phyloP scores from a whole-genome alignment of 1,139 yeast genomes.

The Sugiyamaella castrensis region DNA sequence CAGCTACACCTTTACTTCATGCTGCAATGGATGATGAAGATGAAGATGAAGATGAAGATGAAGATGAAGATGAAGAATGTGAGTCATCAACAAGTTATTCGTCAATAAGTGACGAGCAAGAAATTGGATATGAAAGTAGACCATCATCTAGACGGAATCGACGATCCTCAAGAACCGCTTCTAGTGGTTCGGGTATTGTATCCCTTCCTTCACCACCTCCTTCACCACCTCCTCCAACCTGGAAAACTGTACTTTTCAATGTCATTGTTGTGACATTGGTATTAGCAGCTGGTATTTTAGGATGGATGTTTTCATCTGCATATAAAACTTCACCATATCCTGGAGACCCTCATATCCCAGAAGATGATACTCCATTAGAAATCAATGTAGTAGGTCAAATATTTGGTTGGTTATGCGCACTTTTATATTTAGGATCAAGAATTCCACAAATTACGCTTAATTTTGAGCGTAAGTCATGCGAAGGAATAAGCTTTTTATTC shows the following conservation, averaged over 20 bases:
- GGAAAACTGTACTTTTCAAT: slow-evolving; percentile 46
- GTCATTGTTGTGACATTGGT: slow-evolving; percentile 65
- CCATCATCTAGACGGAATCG: neutral
- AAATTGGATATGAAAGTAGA: neutral
- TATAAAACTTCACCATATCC: slow-evolving; percentile 24
- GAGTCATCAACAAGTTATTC: neutral
- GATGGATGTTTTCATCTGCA: slow-evolving; percentile 66
- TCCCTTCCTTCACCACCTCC: neutral
- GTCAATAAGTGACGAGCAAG: slow-evolving; percentile 3
- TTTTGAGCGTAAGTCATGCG: slow-evolving; percentile 81
- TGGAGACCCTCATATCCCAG: slow-evolving; percentile 34
- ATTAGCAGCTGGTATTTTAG: slow-evolving; percentile 71
- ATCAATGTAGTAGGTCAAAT: slow-evolving; percentile 78
- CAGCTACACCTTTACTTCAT: slow-evolving; percentile 79
- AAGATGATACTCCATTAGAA: slow-evolving; percentile 37
- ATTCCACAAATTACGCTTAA: slow-evolving; percentile 85
- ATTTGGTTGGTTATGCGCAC: slow-evolving; percentile 91
- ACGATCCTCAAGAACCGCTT: neutral
- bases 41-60: slow-evolving; percentile 42
- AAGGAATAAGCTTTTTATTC: slow-evolving; percentile 88
- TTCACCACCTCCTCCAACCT: slow-evolving; percentile 10
- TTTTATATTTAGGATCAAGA: slow-evolving; percentile 80
- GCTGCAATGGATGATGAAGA: slow-evolving; percentile 34
- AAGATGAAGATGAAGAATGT: slow-evolving; percentile 18
- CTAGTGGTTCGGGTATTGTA: neutral